These are phyloP conservation scores for Phalaenopsis equestris DNA, from an alignment of 106 monocot genomes.

Conservation along the genomic window DNA sequence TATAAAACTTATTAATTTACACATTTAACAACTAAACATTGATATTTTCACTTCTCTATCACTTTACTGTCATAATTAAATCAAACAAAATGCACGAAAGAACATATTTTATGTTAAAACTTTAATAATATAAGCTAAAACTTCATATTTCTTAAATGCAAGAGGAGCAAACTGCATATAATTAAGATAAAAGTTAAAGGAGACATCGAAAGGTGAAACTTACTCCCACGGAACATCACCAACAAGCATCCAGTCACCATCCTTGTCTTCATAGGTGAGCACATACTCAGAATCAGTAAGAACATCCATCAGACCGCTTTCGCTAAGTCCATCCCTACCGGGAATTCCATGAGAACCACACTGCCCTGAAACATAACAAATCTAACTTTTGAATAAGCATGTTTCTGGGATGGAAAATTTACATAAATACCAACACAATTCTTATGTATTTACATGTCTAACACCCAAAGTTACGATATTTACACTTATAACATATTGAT, in stretches of 20 bases:
- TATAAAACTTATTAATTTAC: no score
- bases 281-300: constrained; percentile 50
- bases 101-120: neutral
- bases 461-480: no score
- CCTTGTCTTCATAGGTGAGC: constrained; percentile 41
- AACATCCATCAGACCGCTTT: constrained; percentile 37
- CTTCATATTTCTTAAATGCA: neutral
- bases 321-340: constrained; percentile 36
- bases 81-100: neutral
- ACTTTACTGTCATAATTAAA: no score
- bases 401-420: no score
- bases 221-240: constrained; percentile 25
- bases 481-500: no score
- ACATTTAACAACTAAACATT: no score
- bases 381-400: no score
- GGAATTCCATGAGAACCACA: constrained; percentile 43
- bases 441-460: no score
- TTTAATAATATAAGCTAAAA: neutral
- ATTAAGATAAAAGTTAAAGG: neutral
- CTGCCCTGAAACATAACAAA: constrained; percentile 33
- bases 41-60: no score
- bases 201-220: constrained; percentile 15
- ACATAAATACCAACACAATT: no score
- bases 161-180: neutral
- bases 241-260: constrained; percentile 29